phyloP scores from a whole-genome alignment of 768 basidiomycete genomes.

The Hypsizygus marmoreus region DNA sequence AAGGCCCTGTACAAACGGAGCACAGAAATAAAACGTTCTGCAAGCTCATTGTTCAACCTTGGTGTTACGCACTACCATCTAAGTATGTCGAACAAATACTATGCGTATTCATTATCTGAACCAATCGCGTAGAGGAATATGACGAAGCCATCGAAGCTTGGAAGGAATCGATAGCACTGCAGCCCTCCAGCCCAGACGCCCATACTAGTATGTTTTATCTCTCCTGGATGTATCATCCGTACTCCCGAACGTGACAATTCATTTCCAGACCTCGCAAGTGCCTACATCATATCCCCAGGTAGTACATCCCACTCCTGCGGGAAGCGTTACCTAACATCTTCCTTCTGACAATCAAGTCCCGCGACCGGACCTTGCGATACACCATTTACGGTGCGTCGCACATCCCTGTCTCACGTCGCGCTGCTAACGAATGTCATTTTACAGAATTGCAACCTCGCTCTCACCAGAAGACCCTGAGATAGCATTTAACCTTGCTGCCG shows the following conservation, averaged over 20 bases:
- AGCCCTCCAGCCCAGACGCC: conserved; percentile 83
- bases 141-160: conserved; percentile 83
- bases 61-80: conserved; percentile 90
- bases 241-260: too few relatives aligned
- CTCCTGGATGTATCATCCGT: too few relatives aligned
- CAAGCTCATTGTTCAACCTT: conserved; percentile 83
- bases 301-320: conserved; percentile 10
- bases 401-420: conserved; percentile 27
- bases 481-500: conserved; percentile 88
- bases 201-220: conserved; percentile 87
- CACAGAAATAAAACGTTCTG: conserved; percentile 75
- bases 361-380: conserved; percentile 83
- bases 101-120: conserved; percentile 16
- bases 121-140: conserved; percentile 67
- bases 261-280: conserved; percentile 77
- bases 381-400: conserved; percentile 71
- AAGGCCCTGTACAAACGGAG: conserved; percentile 78
- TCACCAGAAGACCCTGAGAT: conserved; percentile 90
- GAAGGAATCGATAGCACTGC: conserved; percentile 81
- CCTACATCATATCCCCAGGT: conserved; percentile 78
- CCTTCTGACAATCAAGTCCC: conserved; percentile 45
- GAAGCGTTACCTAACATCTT: conserved; percentile 7
- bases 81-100: conserved; percentile 49
- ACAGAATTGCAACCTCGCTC: conserved; percentile 78
- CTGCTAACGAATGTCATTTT: conserved; percentile 33